Conservation (phyloP, 148 eudicot species). For the Silene uniflora region DNA sequence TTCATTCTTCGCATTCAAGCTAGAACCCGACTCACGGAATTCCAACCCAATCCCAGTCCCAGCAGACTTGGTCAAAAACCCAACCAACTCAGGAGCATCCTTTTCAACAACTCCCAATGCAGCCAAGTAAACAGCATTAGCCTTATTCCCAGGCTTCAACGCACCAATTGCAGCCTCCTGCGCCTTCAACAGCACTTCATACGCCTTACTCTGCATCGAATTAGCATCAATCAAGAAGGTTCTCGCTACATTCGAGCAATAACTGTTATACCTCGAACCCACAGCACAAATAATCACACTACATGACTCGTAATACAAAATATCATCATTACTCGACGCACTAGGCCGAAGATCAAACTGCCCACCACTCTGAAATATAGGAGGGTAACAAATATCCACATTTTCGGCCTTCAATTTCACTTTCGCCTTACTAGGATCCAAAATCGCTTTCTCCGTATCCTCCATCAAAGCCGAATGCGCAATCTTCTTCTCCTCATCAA, state of each 20-base stretch:
- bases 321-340: conserved; percentile 78
- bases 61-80: conserved; percentile 74
- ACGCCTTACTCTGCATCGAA: conserved; percentile 65
- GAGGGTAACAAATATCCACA: conserved; percentile 95
- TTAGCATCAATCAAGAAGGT: conserved; percentile 74
- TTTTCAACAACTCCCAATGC: conserved; percentile 65
- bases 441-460: conserved; percentile 69
- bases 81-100: conserved; percentile 72
- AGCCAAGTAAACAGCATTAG: conserved; percentile 53
- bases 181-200: conserved; percentile 72
- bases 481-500: conserved; percentile 87
- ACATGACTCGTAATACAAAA: conserved; percentile 66
- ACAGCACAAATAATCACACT: conserved; percentile 82
- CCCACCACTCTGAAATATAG: conserved; percentile 94
- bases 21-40: conserved; percentile 80
- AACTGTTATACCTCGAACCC: conserved; percentile 81
- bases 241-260: conserved; percentile 81
- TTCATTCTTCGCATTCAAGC: conserved; percentile 68
- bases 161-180: conserved; percentile 87
- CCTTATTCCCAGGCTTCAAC: conserved; percentile 59
- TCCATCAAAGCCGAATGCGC: conserved; percentile 77
- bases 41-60: conserved; percentile 95
- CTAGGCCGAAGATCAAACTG: conserved; percentile 78
- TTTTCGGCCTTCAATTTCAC: conserved; percentile 77
- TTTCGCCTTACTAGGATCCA: conserved; percentile 57